Conservation (phyloP, 306 rosid genomes). For the Malus sylvestris region DNA sequence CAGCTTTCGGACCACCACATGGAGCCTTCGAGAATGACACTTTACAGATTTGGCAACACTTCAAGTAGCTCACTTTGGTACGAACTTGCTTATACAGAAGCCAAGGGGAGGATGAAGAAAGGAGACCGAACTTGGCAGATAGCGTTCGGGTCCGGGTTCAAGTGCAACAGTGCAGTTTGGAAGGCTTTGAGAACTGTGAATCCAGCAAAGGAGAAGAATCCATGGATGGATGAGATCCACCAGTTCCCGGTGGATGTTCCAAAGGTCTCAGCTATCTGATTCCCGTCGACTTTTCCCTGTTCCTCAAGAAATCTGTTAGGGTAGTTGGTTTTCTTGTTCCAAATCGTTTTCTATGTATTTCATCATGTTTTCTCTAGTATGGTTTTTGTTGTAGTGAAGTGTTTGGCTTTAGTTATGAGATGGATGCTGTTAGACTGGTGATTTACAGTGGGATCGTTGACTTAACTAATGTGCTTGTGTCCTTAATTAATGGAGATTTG, state of each 20-base stretch:
- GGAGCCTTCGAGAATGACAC: constrained; percentile 72
- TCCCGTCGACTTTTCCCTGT: neutral
- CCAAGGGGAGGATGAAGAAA: constrained; percentile 47
- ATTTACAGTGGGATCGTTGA: neutral
- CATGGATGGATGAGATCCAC: constrained; percentile 56
- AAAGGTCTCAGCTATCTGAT: constrained; percentile 29
- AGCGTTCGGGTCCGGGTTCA: constrained; percentile 63
- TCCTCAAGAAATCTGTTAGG: neutral
- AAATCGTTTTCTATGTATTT: neutral
- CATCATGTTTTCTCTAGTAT: neutral
- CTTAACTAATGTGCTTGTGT: neutral
- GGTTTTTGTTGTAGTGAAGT: neutral
- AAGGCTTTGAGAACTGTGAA: constrained; percentile 41
- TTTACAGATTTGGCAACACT: constrained; percentile 58
- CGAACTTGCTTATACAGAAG: constrained; percentile 53
- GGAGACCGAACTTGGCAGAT: constrained; percentile 65
- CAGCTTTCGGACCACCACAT: constrained; percentile 49
- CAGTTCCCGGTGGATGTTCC: constrained; percentile 54
- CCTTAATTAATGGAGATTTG: neutral
- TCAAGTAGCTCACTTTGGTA: constrained; percentile 64
- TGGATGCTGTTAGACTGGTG: neutral
- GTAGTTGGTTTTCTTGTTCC: neutral
- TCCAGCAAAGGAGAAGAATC: constrained; percentile 43
- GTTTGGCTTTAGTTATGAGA: neutral
- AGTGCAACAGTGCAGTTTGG: constrained; percentile 61